These are phyloP conservation scores for Monosporascus cannonballus DNA, from an alignment of 2,329 filamentous ascomycete species.

Conservation along the genomic window DNA sequence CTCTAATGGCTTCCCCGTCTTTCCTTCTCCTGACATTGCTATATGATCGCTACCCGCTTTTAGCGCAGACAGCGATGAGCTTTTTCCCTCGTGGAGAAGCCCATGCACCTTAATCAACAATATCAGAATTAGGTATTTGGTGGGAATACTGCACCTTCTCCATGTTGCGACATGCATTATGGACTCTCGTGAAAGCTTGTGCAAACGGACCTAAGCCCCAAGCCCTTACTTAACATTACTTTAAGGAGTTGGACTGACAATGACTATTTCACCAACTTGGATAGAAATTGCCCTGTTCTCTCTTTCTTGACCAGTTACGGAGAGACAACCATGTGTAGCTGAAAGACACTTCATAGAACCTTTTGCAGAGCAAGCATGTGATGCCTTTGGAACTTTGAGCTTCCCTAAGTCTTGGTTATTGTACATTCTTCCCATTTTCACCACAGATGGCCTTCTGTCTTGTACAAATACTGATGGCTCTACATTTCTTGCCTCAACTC, in stretches of 20 bases:
- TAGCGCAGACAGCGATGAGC: too few species aligned
- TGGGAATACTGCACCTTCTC: too few species aligned
- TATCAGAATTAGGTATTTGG: too few species aligned
- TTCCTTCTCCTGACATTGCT: too few species aligned
- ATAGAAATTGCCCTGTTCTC: neutral
- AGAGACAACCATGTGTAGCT: neutral
- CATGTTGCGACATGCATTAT: too few species aligned
- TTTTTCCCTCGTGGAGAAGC: too few species aligned
- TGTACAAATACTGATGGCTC: slow-evolving; percentile 14
- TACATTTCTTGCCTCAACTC: neutral
- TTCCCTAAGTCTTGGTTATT: neutral
- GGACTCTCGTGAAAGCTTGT: neutral
- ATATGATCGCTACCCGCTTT: too few species aligned
- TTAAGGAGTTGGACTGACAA: neutral
- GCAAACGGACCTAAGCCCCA: neutral
- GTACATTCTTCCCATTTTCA: neutral
- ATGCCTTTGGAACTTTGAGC: neutral
- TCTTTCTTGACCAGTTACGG: neutral
- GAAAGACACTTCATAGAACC: neutral
- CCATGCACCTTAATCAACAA: too few species aligned
- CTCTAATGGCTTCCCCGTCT: too few species aligned
- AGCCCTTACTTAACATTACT: neutral
- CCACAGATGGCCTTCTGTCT: neutral
- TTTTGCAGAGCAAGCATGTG: neutral
- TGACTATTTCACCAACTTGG: neutral